phyloP scores from a whole-genome alignment of 148 eudicot species.

The Camellia granthamiana region DNA sequence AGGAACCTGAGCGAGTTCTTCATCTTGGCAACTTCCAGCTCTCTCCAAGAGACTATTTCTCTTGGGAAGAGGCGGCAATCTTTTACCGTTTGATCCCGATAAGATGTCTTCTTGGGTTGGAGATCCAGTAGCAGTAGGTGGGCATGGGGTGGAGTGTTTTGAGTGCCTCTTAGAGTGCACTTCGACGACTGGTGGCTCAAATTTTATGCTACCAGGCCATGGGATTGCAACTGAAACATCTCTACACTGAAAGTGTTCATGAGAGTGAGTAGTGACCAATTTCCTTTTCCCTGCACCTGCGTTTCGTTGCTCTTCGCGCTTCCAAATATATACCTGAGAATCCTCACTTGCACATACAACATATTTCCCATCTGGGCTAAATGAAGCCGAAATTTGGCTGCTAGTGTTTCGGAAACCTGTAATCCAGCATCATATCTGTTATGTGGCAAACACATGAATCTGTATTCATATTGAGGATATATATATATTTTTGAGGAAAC shows the following conservation, averaged over 20 bases:
- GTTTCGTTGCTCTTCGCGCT: slow-evolving; percentile 49
- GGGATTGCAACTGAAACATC: slow-evolving; percentile 82
- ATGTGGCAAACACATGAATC: neutral
- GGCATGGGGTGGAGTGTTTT: slow-evolving; percentile 36
- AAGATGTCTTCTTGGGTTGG: slow-evolving; percentile 39
- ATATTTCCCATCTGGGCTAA: slow-evolving; percentile 66
- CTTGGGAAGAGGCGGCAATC: slow-evolving; percentile 59
- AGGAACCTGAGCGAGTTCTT: slow-evolving; percentile 38
- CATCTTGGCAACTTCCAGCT: slow-evolving; percentile 32
- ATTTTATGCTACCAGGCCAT: slow-evolving; percentile 68
- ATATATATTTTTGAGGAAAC: neutral
- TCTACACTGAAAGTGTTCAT: slow-evolving; percentile 73
- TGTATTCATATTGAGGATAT: neutral
- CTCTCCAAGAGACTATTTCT: slow-evolving; percentile 19
- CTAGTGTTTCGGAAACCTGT: slow-evolving; percentile 85
- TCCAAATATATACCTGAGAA: slow-evolving; percentile 85
- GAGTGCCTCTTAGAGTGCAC: slow-evolving; percentile 56
- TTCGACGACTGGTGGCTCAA: slow-evolving; percentile 62
- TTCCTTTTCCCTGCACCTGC: slow-evolving; percentile 38
- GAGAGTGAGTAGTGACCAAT: slow-evolving; percentile 31
- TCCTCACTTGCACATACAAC: slow-evolving; percentile 87
- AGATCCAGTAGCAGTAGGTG: slow-evolving; percentile 30
- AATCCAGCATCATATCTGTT: neutral
- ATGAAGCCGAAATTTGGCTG: slow-evolving; percentile 86
- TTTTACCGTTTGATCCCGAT: slow-evolving; percentile 30